Base-by-base conservation (phyloP, 352 stramenopile species). In the Phytophthora crassamura region DNA sequence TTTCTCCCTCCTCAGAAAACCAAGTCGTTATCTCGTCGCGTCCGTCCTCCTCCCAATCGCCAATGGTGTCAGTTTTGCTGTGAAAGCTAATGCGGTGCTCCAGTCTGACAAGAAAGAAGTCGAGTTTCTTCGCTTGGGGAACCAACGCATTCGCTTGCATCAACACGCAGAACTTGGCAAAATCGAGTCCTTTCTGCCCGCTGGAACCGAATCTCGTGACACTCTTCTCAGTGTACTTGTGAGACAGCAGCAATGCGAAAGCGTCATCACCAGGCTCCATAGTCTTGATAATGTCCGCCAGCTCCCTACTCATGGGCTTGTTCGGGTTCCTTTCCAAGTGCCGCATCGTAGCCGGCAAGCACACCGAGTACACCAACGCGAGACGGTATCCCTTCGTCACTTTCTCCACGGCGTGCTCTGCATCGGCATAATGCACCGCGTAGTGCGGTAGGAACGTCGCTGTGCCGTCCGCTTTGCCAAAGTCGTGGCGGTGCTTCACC, bases 231-330 rank as follows among this genome's bases (percentile, higher is more conserved):
- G 65, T 64, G 12, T 64, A 75, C 40, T 70, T 41, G 15, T 75
- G 50, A 0, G 16, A 39, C 16, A 77, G 28, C 12, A 77, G 20
- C 28, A 77, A n/a, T 5, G 54, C 55, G 35, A 59, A 65, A 3
- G 25, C 39, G 6, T 86, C 51, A 25, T 79, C 82, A 49, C 78
- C 71, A 33, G 68, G 74, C 48, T 74, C 51, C 56, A 72, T 67
- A 28, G 73, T 62, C 7, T 55, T 51, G 1, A 69, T 60, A 38
- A 69, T 76, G 4, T 51, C 57, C 11, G 30, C 22, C 18, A 59
- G 25, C 6, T 55, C 49, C 20, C 15, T n/a, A 34, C 25, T 39
- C 33, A 56, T 32, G 2, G 28, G 16, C 7, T 64, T 34, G 25
- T 55, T 28, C 7, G 11, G 5, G 10, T 42, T 30, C 11, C n/a